Evolutionary conservation across 495 filamentous ascomycete genomes (phyloP).

Genomic region (Letharia lupina): DNA sequence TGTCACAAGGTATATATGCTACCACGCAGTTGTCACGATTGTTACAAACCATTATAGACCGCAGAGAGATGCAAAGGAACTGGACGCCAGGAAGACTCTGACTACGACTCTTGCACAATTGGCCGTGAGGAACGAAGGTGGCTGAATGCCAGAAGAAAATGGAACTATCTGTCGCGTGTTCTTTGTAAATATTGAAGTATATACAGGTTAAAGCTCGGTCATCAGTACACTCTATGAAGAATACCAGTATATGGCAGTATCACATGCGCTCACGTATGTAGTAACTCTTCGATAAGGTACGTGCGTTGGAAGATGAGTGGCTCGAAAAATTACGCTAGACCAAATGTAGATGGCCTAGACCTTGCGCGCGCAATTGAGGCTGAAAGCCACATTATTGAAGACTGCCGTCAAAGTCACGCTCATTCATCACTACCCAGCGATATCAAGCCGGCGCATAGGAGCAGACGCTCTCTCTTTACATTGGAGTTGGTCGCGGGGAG

Average conservation of each 20-base stretch:
- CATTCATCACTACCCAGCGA: not conserved
- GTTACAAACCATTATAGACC: slow-evolving; percentile 24
- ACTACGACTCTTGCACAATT: slow-evolving; percentile 18
- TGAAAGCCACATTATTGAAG: slow-evolving; percentile 4
- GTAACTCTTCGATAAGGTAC: not conserved
- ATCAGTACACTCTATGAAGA: not conserved
- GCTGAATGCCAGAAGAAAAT: not conserved
- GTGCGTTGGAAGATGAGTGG: not conserved
- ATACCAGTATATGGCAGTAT: not conserved
- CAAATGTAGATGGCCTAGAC: not conserved
- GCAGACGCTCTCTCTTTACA: not conserved
- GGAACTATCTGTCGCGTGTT: not conserved
- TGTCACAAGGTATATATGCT: slow-evolving; percentile 19
- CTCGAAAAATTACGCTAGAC: not conserved
- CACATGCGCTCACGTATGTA: not conserved
- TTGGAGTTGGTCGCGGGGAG: not conserved
- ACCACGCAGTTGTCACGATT: slow-evolving; percentile 22
- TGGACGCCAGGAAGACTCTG: slow-evolving; percentile 24
- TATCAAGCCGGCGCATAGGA: not conserved
- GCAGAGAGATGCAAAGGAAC: slow-evolving; percentile 15
- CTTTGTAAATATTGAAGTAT: not conserved
- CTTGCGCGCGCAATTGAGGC: slow-evolving; percentile 1
- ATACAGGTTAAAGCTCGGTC: not conserved
- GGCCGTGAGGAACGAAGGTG: slow-evolving; percentile 1
- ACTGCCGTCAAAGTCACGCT: not conserved